These are phyloP conservation scores for Populus trichocarpa DNA, from an alignment of 441 rosid genomes.

Conservation along the genomic window DNA sequence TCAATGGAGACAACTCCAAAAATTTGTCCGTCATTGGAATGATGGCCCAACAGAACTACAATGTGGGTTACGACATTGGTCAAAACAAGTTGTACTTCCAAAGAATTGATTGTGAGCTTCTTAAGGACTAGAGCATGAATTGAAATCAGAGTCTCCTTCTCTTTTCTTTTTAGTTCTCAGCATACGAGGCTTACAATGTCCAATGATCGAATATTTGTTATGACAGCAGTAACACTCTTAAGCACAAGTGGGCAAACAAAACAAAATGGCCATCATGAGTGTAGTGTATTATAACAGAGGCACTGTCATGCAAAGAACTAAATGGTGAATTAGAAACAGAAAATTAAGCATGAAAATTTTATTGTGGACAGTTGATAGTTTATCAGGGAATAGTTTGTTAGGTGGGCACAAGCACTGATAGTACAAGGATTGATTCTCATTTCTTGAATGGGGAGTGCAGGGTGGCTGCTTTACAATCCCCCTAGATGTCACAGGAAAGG, in stretches of 20 bases:
- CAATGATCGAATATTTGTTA: background rate
- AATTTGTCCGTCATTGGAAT: slow-evolving; percentile 12
- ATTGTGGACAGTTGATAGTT: background rate
- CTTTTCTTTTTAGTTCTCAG: background rate
- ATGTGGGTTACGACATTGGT: slow-evolving; percentile 18
- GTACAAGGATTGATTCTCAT: slow-evolving; percentile 4
- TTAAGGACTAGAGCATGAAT: slow-evolving; percentile 5
- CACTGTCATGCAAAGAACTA: background rate
- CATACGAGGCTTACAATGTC: background rate
- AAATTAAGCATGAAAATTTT: too few species aligned
- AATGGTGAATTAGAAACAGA: background rate
- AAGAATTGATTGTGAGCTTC: slow-evolving; percentile 23
- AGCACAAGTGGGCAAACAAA: background rate
- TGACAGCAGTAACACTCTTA: background rate
- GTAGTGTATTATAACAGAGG: background rate
- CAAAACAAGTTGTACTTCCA: slow-evolving; percentile 11
- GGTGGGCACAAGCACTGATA: background rate
- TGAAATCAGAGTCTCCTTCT: background rate
- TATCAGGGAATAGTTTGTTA: background rate
- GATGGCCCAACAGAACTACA: slow-evolving; percentile 22
- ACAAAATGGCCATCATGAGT: background rate
- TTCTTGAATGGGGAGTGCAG: background rate
- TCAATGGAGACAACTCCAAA: background rate
- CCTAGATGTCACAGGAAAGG: background rate
- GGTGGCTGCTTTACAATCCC: background rate